Evolutionary conservation across 768 basidiomycete species (phyloP).

Genomic region (Lactarius evosmus): DNA sequence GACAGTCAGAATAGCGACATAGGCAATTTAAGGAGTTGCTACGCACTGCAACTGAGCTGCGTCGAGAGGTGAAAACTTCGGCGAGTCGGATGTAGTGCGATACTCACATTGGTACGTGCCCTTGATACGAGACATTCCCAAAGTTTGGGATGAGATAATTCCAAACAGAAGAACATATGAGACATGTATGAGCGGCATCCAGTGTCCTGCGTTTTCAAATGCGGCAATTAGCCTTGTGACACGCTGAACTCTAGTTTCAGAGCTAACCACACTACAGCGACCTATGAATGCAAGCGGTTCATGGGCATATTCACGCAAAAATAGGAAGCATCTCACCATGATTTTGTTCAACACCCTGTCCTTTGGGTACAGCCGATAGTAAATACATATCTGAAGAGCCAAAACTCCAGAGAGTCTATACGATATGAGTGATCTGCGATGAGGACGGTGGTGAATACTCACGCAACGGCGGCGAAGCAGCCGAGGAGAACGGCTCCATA

Average conservation of each 20-base stretch:
- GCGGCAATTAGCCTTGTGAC: neutral
- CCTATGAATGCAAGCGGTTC: conserved; percentile 10
- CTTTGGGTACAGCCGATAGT: conserved; percentile 18
- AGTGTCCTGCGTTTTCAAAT: conserved; percentile 14
- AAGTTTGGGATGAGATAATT: conserved; percentile 26
- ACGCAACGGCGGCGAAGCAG: conserved; percentile 21
- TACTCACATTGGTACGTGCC: conserved; percentile 21
- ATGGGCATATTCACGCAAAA: neutral
- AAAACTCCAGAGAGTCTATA: conserved; percentile 26
- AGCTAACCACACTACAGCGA: conserved; percentile 20
- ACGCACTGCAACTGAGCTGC: conserved; percentile 24
- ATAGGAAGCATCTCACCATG: conserved; percentile 11
- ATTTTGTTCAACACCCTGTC: conserved; percentile 12
- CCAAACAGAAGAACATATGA: conserved; percentile 26
- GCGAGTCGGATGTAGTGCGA: neutral
- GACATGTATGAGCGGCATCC: conserved; percentile 18
- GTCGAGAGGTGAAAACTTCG: neutral
- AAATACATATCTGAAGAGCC: conserved; percentile 19
- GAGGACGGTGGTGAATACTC: neutral
- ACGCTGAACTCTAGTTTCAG: neutral
- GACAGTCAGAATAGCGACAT: neutral
- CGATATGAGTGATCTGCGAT: neutral
- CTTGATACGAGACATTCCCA: conserved; percentile 11
- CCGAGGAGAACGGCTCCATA: conserved; percentile 25
- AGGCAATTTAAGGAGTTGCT: neutral